Evolutionary conservation across 176 grass and related monocot genomes (phyloP).

Genomic region (Oryza longistaminata): DNA sequence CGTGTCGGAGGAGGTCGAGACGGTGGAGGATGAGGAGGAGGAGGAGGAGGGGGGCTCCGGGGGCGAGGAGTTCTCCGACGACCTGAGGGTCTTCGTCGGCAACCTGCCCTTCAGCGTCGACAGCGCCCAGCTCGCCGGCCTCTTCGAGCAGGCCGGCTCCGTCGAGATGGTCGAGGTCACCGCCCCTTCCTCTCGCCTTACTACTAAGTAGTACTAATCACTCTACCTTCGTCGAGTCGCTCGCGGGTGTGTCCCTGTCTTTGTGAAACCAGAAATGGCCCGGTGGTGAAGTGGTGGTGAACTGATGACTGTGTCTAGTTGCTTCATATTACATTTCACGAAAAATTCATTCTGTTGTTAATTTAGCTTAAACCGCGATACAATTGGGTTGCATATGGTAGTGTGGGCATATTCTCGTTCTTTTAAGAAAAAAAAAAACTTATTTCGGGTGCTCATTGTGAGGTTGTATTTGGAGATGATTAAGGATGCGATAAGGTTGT

Average conservation of each 20-base stretch:
- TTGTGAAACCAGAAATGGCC: neutral
- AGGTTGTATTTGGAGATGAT: neutral
- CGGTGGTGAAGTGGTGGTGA: neutral
- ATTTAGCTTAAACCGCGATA: neutral
- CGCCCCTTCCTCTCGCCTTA: neutral
- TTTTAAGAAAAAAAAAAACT: neutral
- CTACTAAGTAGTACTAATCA: neutral
- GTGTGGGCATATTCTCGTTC: neutral
- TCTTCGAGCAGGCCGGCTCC: conserved; percentile 71
- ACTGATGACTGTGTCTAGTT: too few relatives aligned
- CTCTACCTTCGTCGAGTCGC: neutral
- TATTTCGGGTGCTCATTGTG: neutral
- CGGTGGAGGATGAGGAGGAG: neutral
- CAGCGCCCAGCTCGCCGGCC: conserved; percentile 79
- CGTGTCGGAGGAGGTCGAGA: conserved; percentile 46
- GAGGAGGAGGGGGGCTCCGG: neutral
- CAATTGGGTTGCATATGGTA: neutral
- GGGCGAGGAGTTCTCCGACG: conserved; percentile 38
- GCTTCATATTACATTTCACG: too few relatives aligned
- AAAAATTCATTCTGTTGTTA: neutral
- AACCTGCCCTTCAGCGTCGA: conserved; percentile 85
- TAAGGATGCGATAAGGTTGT: neutral
- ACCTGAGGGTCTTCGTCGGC: conserved; percentile 78
- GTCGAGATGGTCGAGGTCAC: conserved; percentile 92
- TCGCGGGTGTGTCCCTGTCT: too few relatives aligned